Base-by-base conservation (phyloP, 2,329 filamentous ascomycete genomes). In the Sodiomyces alkalinus region DNA sequence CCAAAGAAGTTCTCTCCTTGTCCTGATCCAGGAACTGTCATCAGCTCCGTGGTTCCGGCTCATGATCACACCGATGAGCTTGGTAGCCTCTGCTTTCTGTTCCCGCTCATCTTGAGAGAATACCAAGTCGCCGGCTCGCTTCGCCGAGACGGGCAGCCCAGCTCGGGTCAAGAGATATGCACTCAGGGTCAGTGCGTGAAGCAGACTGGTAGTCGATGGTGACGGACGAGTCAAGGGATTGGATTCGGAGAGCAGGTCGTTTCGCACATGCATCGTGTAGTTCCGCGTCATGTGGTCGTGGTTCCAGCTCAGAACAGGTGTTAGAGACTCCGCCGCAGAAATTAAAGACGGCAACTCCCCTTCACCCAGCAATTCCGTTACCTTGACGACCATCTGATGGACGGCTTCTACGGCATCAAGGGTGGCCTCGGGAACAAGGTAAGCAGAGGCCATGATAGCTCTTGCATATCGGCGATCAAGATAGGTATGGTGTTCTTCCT, bases 1-100 rank as follows among this genome's bases (percentile, higher is more conserved):
- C 80, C 80, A 87, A 4, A 83, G 46, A 7, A 86, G 49, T 40
- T 76, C 72, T 22, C 65, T 64, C 32, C 79, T 64, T 9, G 68
- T 62, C 29, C 55, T 59, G 16, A 61, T 53, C 75, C 76, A 80
- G 35, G 68, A 70, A 19, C 60, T 60, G 33, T 80, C 74, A 29
- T 80, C 72, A 19, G 61, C 64, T 34, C 64, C 71, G 2, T 64
- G 55, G 9, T 58, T 57, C 30, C 60, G 60, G 26, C 50, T 53
- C 27, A 55, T 46, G 14, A 76, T 42, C 3, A 55, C 51, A 34
- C 66, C 63, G 29, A 82, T 55, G n/a, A 78, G 55, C 36, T 65
- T 72, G 12, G 60, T 48, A 4, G 74, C 59, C 26, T 77, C 60
- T 1, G 55, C 49, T 28, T 64, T 65, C 43, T 86, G 80, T 35